These are phyloP conservation scores for Trypanosoma melophagium DNA, from an alignment of 208 protist genomes.

Conservation along the genomic window DNA sequence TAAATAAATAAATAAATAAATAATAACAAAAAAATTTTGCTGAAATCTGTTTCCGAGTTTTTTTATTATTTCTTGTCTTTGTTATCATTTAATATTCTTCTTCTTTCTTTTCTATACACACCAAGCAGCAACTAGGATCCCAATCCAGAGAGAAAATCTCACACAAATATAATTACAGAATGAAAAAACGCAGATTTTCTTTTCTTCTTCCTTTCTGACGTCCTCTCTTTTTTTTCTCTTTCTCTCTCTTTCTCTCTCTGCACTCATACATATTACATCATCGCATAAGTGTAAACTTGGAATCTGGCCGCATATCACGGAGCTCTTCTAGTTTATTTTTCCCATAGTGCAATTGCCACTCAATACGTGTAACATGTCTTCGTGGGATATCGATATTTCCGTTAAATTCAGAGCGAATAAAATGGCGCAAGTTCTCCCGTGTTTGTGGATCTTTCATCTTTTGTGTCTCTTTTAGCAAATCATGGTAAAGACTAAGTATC, in stretches of 20 bases:
- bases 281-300: constrained; percentile 50
- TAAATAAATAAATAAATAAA: background rate
- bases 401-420: constrained; percentile 79
- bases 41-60: no score
- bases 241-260: constrained; percentile 1
- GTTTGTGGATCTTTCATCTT: constrained; percentile 64
- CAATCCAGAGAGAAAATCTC: background rate
- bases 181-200: constrained; percentile 1
- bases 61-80: no score
- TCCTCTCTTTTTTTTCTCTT: background rate
- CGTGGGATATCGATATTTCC: constrained; percentile 59
- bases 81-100: no score
- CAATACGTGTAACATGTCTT: constrained; percentile 70
- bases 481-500: constrained; percentile 67
- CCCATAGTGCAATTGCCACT: constrained; percentile 80
- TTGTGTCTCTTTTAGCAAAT: constrained; percentile 57
- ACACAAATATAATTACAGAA: constrained; percentile 6
- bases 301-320: constrained; percentile 53
- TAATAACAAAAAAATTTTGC: no score
- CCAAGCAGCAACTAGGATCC: background rate
- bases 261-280: constrained; percentile 4
- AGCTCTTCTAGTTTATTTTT: constrained; percentile 86
- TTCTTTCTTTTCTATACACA: no score
- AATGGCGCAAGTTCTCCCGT: constrained; percentile 37
- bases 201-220: no score